Base-by-base conservation (phyloP, 164 flowering plant species). In the Litsea cubeba region DNA sequence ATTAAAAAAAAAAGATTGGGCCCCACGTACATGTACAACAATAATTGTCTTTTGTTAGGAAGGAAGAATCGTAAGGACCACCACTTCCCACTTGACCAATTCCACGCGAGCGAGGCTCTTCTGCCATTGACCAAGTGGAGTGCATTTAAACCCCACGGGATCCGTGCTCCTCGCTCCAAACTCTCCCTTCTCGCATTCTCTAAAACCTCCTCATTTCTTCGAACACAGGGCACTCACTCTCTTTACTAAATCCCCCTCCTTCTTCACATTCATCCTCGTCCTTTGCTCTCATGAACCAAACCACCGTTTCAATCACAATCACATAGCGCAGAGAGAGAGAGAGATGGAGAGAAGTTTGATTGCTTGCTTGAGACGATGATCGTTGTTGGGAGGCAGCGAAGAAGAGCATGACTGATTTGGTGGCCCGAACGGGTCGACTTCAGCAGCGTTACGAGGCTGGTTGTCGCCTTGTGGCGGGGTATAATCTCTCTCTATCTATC, bases 401-500 rank as follows among this genome's bases (percentile, higher is more conserved):
- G 66, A 54, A 58, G 71, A 81, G 77, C 28, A 91, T 88, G 93
- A 85, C 87, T 80, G 93, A 85, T 88, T 85, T 91, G 87, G 93
- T 91, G 80, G 93, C 92, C 75, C 88, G 93, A 30, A 92, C 91
- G 62, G 97, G 97, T 83, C 90, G 94, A 50, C 97, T 79, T 81
- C 97, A 87, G 76, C 97, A 92, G 82, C 91, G 90, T 4, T 90
- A 92, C 81, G 87, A 88, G 77, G 84, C 67, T 68, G 97, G 94
- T 72, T 87, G 84, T 84, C 97, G 94, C 80, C 94, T 91, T 78
- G 86, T 92, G 23, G 93, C 97, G 25, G 97, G 97, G 94, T 90
- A 87, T 50, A 23, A 14, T n/a, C 32, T 67, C 26, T 67, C 60
- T 66, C 74, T 23, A 54, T 63, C 28, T 22, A 22, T 22, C 28